Evolutionary conservation across 140 eudicot genomes (phyloP).

Genomic region (Anethum foeniculum): DNA sequence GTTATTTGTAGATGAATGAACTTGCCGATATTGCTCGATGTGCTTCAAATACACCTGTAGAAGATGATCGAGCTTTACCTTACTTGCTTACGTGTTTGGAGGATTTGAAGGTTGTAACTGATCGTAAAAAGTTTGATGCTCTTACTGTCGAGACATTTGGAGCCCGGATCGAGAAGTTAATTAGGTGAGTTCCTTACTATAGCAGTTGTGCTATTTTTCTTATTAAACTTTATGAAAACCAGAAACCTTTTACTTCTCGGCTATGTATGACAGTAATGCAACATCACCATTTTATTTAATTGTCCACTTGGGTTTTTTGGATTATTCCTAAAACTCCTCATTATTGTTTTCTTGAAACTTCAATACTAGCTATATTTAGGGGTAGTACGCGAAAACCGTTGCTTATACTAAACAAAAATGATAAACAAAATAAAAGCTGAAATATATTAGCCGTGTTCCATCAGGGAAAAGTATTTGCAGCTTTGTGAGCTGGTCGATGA

Average conservation of each 20-base stretch:
- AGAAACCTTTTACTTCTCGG: background rate
- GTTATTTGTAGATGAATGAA: constrained; percentile 72
- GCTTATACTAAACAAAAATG: background rate
- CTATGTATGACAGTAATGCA: background rate
- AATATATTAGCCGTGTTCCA: constrained; percentile 12
- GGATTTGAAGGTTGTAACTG: constrained; percentile 72
- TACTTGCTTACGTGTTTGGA: constrained; percentile 85
- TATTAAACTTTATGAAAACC: constrained; percentile 1
- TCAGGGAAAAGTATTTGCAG: constrained; percentile 90
- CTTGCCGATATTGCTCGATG: constrained; percentile 93
- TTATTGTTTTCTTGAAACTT: background rate
- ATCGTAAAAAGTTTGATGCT: constrained; percentile 67
- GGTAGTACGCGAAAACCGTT: background rate
- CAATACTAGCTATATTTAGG: background rate
- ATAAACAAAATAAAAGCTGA: background rate
- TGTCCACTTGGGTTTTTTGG: background rate
- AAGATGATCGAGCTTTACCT: constrained; percentile 69
- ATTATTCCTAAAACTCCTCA: background rate
- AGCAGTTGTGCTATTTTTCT: constrained; percentile 2
- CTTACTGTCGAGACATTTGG: constrained; percentile 91
- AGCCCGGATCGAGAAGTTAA: constrained; percentile 89
- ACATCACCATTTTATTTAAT: background rate
- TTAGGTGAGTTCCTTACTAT: constrained; percentile 41
- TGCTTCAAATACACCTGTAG: constrained; percentile 72
- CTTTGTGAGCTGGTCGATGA: constrained; percentile 86